These are phyloP conservation scores for Pseudocercospora ulei DNA, from an alignment of 2,329 filamentous ascomycete genomes.

Conservation along the genomic window DNA sequence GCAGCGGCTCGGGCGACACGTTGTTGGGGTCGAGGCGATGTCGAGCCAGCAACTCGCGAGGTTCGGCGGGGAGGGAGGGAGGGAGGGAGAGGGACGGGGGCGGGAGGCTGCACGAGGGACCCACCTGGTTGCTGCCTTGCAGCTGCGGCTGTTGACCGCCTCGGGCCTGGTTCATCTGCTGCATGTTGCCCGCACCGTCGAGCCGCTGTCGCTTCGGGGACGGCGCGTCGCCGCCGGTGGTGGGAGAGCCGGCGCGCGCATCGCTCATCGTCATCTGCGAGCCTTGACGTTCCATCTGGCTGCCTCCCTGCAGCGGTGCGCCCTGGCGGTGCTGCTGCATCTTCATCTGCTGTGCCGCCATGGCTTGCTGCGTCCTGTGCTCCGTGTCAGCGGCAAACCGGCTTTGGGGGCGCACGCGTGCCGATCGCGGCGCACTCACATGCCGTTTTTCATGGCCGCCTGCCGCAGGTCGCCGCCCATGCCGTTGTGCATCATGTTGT, in stretches of 20 bases:
- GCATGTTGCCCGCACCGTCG: constrained; percentile 53
- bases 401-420: neutral
- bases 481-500: constrained; percentile 22
- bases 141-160: constrained; percentile 29
- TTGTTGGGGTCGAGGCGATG: constrained; percentile 64
- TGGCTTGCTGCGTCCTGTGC: constrained; percentile 26
- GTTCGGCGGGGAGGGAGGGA: constrained; percentile 21
- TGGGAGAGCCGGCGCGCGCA: constrained; percentile 66
- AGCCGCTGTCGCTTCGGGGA: constrained; percentile 85
- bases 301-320: constrained; percentile 49
- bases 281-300: constrained; percentile 78
- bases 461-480: constrained; percentile 20
- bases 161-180: constrained; percentile 51
- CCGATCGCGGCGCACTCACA: constrained; percentile 17
- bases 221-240: constrained; percentile 61
- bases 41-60: constrained; percentile 41
- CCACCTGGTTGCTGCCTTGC: constrained; percentile 31
- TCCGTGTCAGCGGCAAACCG: constrained; percentile 9
- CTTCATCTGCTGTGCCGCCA: constrained; percentile 41
- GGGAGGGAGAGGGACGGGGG: constrained; percentile 19
- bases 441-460: constrained; percentile 22
- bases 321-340: constrained; percentile 54
- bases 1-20: constrained; percentile 68
- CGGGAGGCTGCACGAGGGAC: constrained; percentile 24
- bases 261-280: constrained; percentile 79